A percentile compares a stretch with the other conserved stretches of the same genome.
Conservation (phyloP, 306 rosid species). For the Glycyrrhiza uralensis region DNA sequence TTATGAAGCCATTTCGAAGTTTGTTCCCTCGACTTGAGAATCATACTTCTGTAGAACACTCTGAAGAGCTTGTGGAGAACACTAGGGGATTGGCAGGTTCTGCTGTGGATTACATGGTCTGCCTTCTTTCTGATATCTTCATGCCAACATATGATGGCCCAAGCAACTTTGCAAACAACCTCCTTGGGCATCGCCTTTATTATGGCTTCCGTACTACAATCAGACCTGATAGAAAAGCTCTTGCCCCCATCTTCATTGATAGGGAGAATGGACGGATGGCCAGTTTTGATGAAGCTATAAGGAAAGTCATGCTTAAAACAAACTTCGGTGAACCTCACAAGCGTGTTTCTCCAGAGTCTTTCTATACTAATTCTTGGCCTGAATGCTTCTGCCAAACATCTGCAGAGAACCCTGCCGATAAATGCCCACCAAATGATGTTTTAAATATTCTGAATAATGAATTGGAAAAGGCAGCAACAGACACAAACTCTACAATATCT, state of each 20-base stretch:
- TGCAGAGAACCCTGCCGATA: constrained; percentile 57
- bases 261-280: constrained; percentile 57
- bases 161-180: constrained; percentile 99
- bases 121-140: constrained; percentile 96
- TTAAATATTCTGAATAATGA: constrained; percentile 49
- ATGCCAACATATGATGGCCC: constrained; percentile 99
- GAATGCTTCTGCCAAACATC: constrained; percentile 92
- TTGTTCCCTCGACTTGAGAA: constrained; percentile 80
- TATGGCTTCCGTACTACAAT: constrained; percentile 91
- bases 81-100: constrained; percentile 86
- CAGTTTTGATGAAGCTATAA: constrained; percentile 79
- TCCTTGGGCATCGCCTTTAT: constrained; percentile 95
- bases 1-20: constrained; percentile 79
- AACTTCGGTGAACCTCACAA: constrained; percentile 91
- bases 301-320: constrained; percentile 73
- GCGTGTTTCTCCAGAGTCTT: constrained; percentile 79
- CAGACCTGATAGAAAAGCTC: constrained; percentile 92
- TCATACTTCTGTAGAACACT: constrained; percentile 71
- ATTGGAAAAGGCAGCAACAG: constrained; percentile 40
- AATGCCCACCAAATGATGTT: constrained; percentile 80
- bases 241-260: constrained; percentile 85
- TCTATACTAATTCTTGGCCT: constrained; percentile 99
- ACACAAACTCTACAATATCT: constrained; percentile 43
- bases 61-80: constrained; percentile 78
- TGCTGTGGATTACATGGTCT: constrained; percentile 99